Percentiles rank a stretch among this genome's conserved stretches.
These are phyloP conservation scores for Podila horticola DNA, from an alignment of 192 early-diverging fungal genomes.

Conservation along the genomic window DNA sequence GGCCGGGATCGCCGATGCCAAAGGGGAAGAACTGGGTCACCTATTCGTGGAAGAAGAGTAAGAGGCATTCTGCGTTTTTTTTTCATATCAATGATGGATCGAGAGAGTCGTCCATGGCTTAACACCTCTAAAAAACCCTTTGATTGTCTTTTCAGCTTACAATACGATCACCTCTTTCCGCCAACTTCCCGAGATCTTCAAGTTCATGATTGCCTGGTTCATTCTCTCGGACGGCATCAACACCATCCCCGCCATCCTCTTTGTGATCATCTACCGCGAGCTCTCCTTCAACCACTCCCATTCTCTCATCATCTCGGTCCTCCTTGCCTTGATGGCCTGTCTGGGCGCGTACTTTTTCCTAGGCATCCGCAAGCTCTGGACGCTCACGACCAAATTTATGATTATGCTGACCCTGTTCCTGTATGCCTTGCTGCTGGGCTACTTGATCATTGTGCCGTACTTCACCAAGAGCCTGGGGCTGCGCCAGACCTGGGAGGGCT, in stretches of 20 bases:
- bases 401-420: constrained; percentile 52
- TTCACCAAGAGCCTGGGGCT: constrained; percentile 51
- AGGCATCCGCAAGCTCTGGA: constrained; percentile 56
- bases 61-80: not conserved
- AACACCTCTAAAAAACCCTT: not conserved
- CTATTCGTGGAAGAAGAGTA: constrained; percentile 39
- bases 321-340: constrained; percentile 57
- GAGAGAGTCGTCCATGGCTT: not conserved
- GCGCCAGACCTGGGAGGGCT: constrained; percentile 23
- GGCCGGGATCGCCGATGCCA: constrained; percentile 54
- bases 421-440: constrained; percentile 57
- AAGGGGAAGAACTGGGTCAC: constrained; percentile 47
- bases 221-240: constrained; percentile 70
- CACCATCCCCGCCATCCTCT: constrained; percentile 61
- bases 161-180: constrained; percentile 46
- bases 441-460: constrained; percentile 55
- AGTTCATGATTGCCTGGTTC: constrained; percentile 74
- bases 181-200: constrained; percentile 60
- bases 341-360: constrained; percentile 62
- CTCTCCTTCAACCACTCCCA: constrained; percentile 55
- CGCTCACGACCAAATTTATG: constrained; percentile 54
- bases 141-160: constrained; percentile 11
- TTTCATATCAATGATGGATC: not conserved
- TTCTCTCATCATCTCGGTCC: constrained; percentile 58
- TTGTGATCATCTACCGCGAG: constrained; percentile 65